These are phyloP conservation scores for Chaetomium fimeti DNA, from an alignment of 495 filamentous ascomycete species.

Conservation along the genomic window DNA sequence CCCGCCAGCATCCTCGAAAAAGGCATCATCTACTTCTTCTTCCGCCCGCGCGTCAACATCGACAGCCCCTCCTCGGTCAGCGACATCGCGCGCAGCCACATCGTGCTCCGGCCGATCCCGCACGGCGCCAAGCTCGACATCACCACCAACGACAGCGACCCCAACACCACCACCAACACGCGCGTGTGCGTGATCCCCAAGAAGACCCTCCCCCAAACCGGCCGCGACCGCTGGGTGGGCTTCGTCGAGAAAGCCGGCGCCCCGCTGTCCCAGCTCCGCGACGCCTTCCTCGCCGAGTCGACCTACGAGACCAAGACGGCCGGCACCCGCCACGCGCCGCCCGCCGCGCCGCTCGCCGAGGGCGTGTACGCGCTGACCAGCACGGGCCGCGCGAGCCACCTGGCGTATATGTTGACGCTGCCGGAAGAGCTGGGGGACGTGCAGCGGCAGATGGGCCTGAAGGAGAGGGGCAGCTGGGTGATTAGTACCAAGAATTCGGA, in stretches of 20 bases:
- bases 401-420: slow-evolving; percentile 82
- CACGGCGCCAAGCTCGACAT: slow-evolving; percentile 63
- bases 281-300: slow-evolving; percentile 62
- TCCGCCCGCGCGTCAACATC: slow-evolving; percentile 70
- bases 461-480: slow-evolving; percentile 71
- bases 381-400: slow-evolving; percentile 67
- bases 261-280: slow-evolving; percentile 68
- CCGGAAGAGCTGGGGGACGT: slow-evolving; percentile 67
- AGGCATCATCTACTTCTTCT: slow-evolving; percentile 93
- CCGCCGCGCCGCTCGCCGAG: slow-evolving; percentile 74
- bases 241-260: slow-evolving; percentile 78
- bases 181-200: slow-evolving; percentile 81
- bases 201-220: slow-evolving; percentile 74
- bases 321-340: slow-evolving; percentile 67
- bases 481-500: slow-evolving; percentile 80
- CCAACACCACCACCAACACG: slow-evolving; percentile 61
- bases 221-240: slow-evolving; percentile 70
- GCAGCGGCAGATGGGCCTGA: slow-evolving; percentile 73
- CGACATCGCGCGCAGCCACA: slow-evolving; percentile 78
- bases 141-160: slow-evolving; percentile 59
- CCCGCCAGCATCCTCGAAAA: slow-evolving; percentile 85
- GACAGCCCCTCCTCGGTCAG: slow-evolving; percentile 66
- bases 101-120: slow-evolving; percentile 76
- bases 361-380: slow-evolving; percentile 83
- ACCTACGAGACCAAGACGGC: slow-evolving; percentile 77